Base-by-base conservation (phyloP, 225 moss, liverwort and hornwort species). In the Pseudisothecium myosuroides region DNA sequence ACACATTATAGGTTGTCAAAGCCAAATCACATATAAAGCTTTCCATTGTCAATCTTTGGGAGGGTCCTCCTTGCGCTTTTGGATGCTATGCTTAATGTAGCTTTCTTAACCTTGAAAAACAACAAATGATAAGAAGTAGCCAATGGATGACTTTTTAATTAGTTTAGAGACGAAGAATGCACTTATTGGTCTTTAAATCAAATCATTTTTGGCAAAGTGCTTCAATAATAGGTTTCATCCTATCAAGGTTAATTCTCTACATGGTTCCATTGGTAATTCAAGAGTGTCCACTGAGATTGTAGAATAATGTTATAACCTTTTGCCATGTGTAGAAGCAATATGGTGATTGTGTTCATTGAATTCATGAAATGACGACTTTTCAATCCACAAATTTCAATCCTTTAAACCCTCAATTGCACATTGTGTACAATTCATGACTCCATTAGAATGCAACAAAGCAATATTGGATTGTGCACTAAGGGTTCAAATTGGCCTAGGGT, bases 1-100 rank as follows among this genome's bases (percentile, higher is more conserved):
- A 39, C 1, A 24, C 1, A n/a, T 68, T 68, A n/a, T 22, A 68
- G 12, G 7, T 1, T n/a, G 0, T 22, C 12, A 68, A 68, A 37
- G 7, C 14, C 14, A 39, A 39, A 69, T 24, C 24, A 39, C 6
- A 71, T 24, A 71, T 68, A 12, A 23, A 68, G 8, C 24, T 69
- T 69, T 1, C 23, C 1, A 24, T 39, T 4, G 39, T 39, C 2
- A 2, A 69, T 4, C 14, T 4, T 69, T 17, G 0, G 2, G 2
- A 16, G 14, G 23, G 39, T 1, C 24, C 23, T 39, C 39, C 14
- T 39, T 69, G 14, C 8, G 2, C 2, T 41, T 41, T 69, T 24
- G 1, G 15, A 41, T 71, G 34, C 65, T 65, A 39, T 23, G 8
- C 8, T 69, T 39, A 41, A 41, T 71, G 8, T 23, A 26, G 5